A percentile compares a stretch with the other conserved stretches of the same genome.
These are phyloP conservation scores for Zygoascus tannicola DNA, from an alignment of 805 yeast species.

Conservation along the genomic window DNA sequence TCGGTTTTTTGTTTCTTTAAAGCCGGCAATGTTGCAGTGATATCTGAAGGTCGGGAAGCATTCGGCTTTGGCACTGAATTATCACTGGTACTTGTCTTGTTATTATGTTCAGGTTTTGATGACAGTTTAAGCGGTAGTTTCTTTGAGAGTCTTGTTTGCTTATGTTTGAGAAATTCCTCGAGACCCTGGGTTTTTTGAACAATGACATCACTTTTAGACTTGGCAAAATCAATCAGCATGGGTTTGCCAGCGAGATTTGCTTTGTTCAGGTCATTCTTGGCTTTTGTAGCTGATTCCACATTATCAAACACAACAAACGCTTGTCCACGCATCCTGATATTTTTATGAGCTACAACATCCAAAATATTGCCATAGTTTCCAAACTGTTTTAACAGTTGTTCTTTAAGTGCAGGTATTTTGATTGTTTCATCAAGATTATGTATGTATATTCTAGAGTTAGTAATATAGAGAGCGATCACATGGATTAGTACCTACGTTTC, in stretches of 20 bases:
- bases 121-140: conserved; percentile 8
- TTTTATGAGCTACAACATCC: conserved; percentile 48
- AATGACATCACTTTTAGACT: conserved; percentile 37
- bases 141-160: conserved; percentile 5
- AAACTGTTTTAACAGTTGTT: conserved; percentile 36
- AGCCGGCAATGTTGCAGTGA: background rate
- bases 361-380: conserved; percentile 38
- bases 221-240: conserved; percentile 41
- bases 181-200: conserved; percentile 27
- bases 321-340: conserved; percentile 67
- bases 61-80: conserved; percentile 3
- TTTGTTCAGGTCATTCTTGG: conserved; percentile 37
- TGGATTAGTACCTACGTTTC: background rate
- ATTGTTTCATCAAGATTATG: conserved; percentile 67
- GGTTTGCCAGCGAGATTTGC: conserved; percentile 38
- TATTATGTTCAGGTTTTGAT: conserved; percentile 1
- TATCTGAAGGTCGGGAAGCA: background rate
- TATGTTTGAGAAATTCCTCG: conserved; percentile 7
- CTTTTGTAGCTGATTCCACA: conserved; percentile 36
- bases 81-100: conserved; percentile 8
- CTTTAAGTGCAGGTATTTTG: conserved; percentile 41
- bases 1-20: conserved; percentile 4
- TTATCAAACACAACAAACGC: conserved; percentile 59
- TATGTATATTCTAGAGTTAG: conserved; percentile 38
- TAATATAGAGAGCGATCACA: background rate